phyloP scores from a whole-genome alignment of 2,329 filamentous ascomycete species.

The Cercospora janseana region DNA sequence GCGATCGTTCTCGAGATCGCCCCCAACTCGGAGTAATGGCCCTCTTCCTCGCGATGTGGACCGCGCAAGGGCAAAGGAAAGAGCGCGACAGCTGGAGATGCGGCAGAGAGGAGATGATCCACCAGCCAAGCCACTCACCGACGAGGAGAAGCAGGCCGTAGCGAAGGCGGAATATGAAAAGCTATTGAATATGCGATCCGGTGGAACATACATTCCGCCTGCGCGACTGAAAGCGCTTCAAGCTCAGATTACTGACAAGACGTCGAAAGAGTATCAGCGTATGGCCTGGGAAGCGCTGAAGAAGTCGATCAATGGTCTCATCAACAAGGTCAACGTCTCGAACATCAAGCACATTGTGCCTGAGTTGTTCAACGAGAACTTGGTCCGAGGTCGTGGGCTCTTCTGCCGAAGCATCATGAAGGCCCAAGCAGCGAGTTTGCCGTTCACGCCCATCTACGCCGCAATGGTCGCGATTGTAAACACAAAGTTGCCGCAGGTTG shows the following conservation, averaged over 20 bases:
- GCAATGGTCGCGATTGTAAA: constrained; percentile 96
- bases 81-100: constrained; percentile 52
- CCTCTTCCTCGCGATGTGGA: constrained; percentile 51
- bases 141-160: constrained; percentile 81
- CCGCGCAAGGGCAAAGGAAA: constrained; percentile 51
- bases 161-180: constrained; percentile 94
- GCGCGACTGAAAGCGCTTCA: constrained; percentile 87
- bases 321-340: constrained; percentile 98
- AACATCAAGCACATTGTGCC: constrained; percentile 98
- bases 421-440: constrained; percentile 90
- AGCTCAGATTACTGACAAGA: constrained; percentile 95
- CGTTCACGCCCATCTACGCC: constrained; percentile 94
- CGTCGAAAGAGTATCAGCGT: constrained; percentile 93
- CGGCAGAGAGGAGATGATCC: constrained; percentile 44
- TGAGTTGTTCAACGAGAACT: constrained; percentile 91
- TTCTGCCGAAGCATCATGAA: constrained; percentile 99
- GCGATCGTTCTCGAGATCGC: constrained; percentile 35
- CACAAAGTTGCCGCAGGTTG: constrained; percentile 92
- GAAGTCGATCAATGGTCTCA: constrained; percentile 96
- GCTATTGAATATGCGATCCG: constrained; percentile 85
- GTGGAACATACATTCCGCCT: constrained; percentile 94
- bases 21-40: constrained; percentile 35
- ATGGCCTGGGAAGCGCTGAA: constrained; percentile 99
- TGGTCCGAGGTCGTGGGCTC: constrained; percentile 83
- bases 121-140: constrained; percentile 57